A percentile compares a stretch with the other conserved stretches of the same genome.
phyloP scores from a whole-genome alignment of 1,284 basidiomycete species.

The Mycosarcoma mackinlayi region DNA sequence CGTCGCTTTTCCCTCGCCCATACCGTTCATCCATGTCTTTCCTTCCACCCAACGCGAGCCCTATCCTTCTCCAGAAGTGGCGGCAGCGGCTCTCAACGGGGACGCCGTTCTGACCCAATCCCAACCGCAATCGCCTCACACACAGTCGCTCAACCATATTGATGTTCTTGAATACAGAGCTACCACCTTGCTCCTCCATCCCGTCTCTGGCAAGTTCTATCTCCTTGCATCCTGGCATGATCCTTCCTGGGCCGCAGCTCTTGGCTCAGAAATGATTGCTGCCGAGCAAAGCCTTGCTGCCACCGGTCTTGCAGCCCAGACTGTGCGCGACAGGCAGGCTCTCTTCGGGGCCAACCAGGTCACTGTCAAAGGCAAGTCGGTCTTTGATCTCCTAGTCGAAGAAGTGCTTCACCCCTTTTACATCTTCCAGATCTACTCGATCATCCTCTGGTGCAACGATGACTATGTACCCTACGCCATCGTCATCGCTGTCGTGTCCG shows the following conservation, averaged over 20 bases:
- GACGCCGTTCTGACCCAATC: too few relatives aligned
- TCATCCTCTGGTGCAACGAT: constrained; percentile 51
- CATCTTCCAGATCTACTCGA: constrained; percentile 50
- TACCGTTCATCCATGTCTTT: constrained; percentile 19
- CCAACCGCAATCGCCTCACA: not conserved
- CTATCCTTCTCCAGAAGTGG: constrained; percentile 19
- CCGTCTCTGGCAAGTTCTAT: constrained; percentile 37
- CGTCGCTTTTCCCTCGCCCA: constrained; percentile 18
- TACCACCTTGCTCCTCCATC: constrained; percentile 42
- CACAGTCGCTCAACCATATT: constrained; percentile 12
- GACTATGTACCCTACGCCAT: constrained; percentile 49
- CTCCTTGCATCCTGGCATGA: constrained; percentile 42
- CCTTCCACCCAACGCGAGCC: constrained; percentile 23
- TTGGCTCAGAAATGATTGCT: not conserved
- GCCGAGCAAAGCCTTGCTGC: constrained; percentile 7
- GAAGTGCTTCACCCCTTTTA: constrained; percentile 57
- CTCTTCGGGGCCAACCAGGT: constrained; percentile 51
- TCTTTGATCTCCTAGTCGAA: constrained; percentile 33
- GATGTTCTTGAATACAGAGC: constrained; percentile 43
- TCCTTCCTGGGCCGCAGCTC: constrained; percentile 7
- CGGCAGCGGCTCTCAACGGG: constrained; percentile 13
- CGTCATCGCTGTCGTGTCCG: constrained; percentile 37
- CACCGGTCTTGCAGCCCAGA: constrained; percentile 12
- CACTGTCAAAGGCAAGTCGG: constrained; percentile 37
- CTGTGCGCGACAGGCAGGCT: constrained; percentile 15